phyloP scores from a whole-genome alignment of 306 rosid genomes.

The Vigna radiata region DNA sequence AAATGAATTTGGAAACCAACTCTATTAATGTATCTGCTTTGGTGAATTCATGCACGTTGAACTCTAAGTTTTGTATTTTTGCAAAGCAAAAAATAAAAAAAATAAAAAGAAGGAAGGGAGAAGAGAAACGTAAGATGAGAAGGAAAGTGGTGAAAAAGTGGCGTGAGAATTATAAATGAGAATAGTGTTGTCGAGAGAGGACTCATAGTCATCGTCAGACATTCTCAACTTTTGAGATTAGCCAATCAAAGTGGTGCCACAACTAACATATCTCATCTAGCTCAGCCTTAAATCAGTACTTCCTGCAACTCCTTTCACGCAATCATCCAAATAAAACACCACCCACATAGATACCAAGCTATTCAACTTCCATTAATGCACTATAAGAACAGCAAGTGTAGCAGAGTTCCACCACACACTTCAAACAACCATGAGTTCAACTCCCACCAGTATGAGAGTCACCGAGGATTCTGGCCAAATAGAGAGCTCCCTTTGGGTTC shows the following conservation, averaged over 20 bases:
- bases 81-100: neutral
- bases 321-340: slow-evolving; percentile 21
- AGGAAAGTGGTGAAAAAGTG: slow-evolving; percentile 10
- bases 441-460: slow-evolving; percentile 45
- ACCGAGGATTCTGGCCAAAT: slow-evolving; percentile 39
- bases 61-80: neutral
- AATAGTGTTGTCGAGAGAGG: neutral
- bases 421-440: slow-evolving; percentile 51
- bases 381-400: neutral
- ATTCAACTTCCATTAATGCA: slow-evolving; percentile 16
- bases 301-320: slow-evolving; percentile 27
- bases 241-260: slow-evolving; percentile 34
- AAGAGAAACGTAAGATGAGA: no score
- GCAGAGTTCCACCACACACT: slow-evolving; percentile 61
- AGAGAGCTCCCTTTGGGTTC: slow-evolving; percentile 62
- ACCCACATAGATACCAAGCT: neutral
- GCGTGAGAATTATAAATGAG: slow-evolving; percentile 12
- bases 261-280: neutral
- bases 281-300: neutral
- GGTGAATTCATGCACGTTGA: neutral
- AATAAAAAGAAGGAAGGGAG: neutral
- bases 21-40: neutral
- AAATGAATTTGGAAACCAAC: neutral
- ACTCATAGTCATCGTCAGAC: slow-evolving; percentile 28
- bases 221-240: slow-evolving; percentile 45